Evolutionary conservation across 108 stramenopile genomes (phyloP), one percentile per base, ranked within the genome.

Genomic region (Epipyxis sp.): DNA sequence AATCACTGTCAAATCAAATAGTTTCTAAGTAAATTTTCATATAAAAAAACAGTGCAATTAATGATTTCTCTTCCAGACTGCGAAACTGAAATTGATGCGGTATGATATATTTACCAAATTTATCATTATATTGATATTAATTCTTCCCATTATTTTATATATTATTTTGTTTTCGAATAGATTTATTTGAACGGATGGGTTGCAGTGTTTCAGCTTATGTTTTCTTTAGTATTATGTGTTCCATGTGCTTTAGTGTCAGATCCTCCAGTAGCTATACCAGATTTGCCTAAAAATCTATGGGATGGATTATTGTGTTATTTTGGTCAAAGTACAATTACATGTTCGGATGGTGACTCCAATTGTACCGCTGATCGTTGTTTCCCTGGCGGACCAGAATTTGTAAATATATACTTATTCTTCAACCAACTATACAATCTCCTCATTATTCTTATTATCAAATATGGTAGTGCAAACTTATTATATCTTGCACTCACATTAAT

Each of bases 131-230:
- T 6, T 50, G 20, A 20, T 50, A 13, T 50, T 50, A 20, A 50
- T 50, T 50, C 20, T 50, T 50, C 46, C n/a, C n/a, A n/a, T n/a
- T n/a, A n/a, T n/a, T n/a, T n/a, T n/a, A n/a, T n/a, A 20, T 13
- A 68, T 37, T 37, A 20, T 68, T 40, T 74, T 3, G 3, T 6
- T 10, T 74, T 74, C 43, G 46, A 6, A 50, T 50, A 50, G 46
- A 44, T 96, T 39, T 92, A 88, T 78, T 72, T 97, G 40, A 97
- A 94, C 82, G 94, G 95, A 44, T 97, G 92, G 92, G 91, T 97
- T 25, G 92, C 94, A 2, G 42, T 92, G 35, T 97, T 91, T 78
- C 95, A 97, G 83, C 86, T 92, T 45, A 35, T 93, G 40, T 91
- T 86, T 76, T 85, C 91, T 13, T 69, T 95, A 1, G 80, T 87